Evolutionary conservation across 2,329 filamentous ascomycete species (phyloP).

Genomic region (Arthroderma sp.): DNA sequence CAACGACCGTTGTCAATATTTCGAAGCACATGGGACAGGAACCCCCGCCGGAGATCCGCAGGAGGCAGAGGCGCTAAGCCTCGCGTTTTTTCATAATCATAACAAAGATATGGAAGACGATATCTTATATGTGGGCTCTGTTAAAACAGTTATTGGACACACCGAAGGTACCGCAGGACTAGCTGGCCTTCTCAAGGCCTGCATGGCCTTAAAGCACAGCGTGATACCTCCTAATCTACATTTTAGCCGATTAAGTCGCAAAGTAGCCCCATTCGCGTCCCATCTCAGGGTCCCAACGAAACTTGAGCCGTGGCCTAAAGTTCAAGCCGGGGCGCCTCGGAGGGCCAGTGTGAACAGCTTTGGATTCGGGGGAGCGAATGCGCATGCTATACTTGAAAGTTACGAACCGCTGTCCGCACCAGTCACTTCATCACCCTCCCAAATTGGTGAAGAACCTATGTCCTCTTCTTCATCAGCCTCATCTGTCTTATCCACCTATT

Average conservation of each 20-base stretch:
- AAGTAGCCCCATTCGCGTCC: conserved; percentile 11
- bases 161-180: conserved; percentile 21
- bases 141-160: conserved; percentile 24
- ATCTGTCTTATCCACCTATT: too few species aligned
- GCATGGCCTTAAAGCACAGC: conserved; percentile 20
- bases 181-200: conserved; percentile 20
- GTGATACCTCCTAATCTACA: conserved; percentile 20
- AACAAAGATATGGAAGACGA: background rate
- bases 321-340: too few species aligned
- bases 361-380: conserved; percentile 24
- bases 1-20: background rate
- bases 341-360: too few species aligned
- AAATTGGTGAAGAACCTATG: too few species aligned
- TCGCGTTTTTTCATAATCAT: conserved; percentile 2
- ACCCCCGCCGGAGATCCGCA: conserved; percentile 5
- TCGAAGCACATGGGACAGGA: background rate
- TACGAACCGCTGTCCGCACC: too few species aligned
- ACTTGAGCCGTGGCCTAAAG: too few species aligned
- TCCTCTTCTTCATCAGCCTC: too few species aligned
- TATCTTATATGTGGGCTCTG: conserved; percentile 16
- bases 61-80: background rate
- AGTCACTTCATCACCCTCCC: too few species aligned
- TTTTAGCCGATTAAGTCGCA: background rate
- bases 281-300: too few species aligned
- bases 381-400: conserved; percentile 18